Base-by-base conservation (phyloP, 1,284 basidiomycete species). In the Ustilago loliicola region DNA sequence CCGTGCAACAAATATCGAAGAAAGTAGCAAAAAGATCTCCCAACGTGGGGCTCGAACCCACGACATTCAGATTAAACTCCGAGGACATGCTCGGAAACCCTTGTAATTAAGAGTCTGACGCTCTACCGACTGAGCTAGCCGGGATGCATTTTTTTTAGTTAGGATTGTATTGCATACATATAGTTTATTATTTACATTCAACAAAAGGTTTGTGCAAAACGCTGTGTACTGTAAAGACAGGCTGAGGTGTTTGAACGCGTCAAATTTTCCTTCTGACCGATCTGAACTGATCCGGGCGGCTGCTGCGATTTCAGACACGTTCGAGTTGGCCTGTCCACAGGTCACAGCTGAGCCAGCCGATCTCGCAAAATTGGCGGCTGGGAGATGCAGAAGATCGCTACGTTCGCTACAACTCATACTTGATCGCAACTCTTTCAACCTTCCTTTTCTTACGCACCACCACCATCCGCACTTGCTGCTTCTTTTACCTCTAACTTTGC, bases 51-150 rank as follows among this genome's bases (percentile, higher is more conserved):
- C 80, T 83, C 82, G 82, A 83, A 83, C 82, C 82, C 82, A 81
- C 79, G 82, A 83, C 82, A 81, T 83, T 80, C 79, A 80, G 82
- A 83, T n/a, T 83, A 11, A 50, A 64, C 53, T 61, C 66, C 60
- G 67, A 67, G 48, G 40, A 38, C 3, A 48, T 29, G 29, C 71
- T 73, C 61, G 66, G 72, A 74, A 73, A 71, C 65, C 65, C 71
- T 71, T 74, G 67, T 60, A 32, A 38, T 15, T 85, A 85, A 85
- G 83, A 84, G 83, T 85, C 83, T 82, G 81, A 83, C 83, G 83
- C 84, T 85, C 84, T 85, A 85, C 84, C 84, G 80, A 84, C 83
- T 85, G 84, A 85, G 83, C 84, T 85, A 85, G 83, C 84, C 84
- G 84, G 82, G 83, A 84, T 67, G 23, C 15, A 30, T 5, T 34